Evolutionary conservation across 768 basidiomycete species (phyloP).

Genomic region (Mycena haematopus): DNA sequence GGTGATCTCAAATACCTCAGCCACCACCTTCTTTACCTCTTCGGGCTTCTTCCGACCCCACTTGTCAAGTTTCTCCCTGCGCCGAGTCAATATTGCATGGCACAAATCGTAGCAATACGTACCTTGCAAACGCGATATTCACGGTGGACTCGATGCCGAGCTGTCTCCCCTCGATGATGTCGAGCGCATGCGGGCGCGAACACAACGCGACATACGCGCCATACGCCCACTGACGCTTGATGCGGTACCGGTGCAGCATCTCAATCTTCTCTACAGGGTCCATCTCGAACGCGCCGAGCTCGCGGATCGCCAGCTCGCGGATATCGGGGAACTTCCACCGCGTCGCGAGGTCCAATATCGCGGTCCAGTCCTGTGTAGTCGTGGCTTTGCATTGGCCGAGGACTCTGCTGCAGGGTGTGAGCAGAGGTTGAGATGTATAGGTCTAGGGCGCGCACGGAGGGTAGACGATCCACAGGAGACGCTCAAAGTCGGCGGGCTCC

Average conservation of each 20-base stretch:
- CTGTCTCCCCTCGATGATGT: conserved; percentile 37
- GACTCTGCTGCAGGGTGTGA: conserved; percentile 21
- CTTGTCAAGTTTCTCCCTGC: conserved; percentile 33
- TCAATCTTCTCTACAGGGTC: conserved; percentile 51
- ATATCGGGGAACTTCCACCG: conserved; percentile 37
- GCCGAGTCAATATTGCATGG: background rate
- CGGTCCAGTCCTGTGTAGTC: conserved; percentile 40
- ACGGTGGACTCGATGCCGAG: conserved; percentile 37
- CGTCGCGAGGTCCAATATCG: conserved; percentile 39
- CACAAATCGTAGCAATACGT: background rate
- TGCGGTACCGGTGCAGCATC: conserved; percentile 44
- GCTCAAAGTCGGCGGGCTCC: conserved; percentile 40
- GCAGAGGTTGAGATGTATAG: background rate
- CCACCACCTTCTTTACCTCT: conserved; percentile 32
- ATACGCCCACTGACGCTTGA: conserved; percentile 37
- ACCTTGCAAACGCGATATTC: conserved; percentile 31
- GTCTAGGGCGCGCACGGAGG: conserved; percentile 31
- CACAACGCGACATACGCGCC: conserved; percentile 33
- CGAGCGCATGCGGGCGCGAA: conserved; percentile 28
- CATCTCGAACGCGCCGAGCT: conserved; percentile 38
- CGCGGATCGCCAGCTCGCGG: conserved; percentile 37
- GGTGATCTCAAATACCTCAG: conserved; percentile 31
- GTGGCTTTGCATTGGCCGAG: conserved; percentile 34
- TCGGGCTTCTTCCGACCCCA: conserved; percentile 33
- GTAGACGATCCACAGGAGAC: conserved; percentile 42